Evolutionary conservation across 2,329 filamentous ascomycete genomes (phyloP).

Genomic region (Rhinocladiella mackenziei): DNA sequence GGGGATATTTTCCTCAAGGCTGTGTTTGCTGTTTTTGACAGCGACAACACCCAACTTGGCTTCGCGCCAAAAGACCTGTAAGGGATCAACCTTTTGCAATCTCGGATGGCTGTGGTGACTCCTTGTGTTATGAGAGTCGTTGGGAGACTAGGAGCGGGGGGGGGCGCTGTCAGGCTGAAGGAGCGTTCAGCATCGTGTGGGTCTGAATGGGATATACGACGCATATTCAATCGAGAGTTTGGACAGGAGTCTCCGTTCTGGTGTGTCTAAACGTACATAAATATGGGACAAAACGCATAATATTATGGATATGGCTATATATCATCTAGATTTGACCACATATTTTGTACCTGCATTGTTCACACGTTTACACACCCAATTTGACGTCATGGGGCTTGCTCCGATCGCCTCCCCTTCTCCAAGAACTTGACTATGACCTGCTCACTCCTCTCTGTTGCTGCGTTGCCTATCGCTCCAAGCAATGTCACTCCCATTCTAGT

Average conservation of each 20-base stretch:
- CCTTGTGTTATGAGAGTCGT: not conserved
- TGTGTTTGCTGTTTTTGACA: conserved; percentile 69
- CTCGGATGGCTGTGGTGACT: not conserved
- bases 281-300: no score
- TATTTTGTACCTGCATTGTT: no score
- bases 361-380: no score
- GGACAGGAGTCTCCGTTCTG: not conserved
- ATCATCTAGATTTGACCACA: no score
- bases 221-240: not conserved
- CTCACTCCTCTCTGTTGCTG: no score
- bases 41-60: conserved; percentile 25
- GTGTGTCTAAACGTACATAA: no score
- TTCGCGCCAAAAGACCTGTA: conserved; percentile 25
- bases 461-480: not conserved
- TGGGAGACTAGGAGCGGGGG: not conserved
- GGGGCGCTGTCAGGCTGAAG: no score
- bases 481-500: no score
- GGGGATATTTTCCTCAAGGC: conserved; percentile 78
- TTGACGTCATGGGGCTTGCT: not conserved
- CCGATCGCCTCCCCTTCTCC: not conserved
- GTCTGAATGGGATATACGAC: not conserved
- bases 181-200: no score
- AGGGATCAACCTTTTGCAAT: not conserved
- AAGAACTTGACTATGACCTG: no score
- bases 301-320: no score